These are phyloP conservation scores for Nasturtium officinale DNA, from an alignment of 345 rosid genomes.

Conservation along the genomic window DNA sequence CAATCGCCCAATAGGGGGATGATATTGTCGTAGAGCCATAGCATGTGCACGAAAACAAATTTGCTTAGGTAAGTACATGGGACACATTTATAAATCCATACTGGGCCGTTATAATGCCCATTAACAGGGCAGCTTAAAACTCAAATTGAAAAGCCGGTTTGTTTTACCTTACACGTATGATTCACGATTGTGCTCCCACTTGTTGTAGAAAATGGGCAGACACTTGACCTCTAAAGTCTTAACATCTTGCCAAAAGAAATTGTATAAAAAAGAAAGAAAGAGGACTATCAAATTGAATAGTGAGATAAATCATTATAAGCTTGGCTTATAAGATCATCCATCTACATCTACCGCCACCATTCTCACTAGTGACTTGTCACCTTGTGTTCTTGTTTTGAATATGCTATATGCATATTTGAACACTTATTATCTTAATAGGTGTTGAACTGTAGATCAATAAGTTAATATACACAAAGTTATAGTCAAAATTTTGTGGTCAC, in stretches of 20 bases:
- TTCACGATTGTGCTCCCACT: conserved; percentile 8
- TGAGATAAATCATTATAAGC: conserved; percentile 21
- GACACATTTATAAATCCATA: not conserved
- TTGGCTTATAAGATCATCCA: conserved; percentile 40
- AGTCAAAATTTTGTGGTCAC: conserved; percentile 1
- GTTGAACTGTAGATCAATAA: conserved; percentile 1
- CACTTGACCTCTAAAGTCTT: conserved; percentile 14
- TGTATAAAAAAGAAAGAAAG: not conserved
- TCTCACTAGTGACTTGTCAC: conserved; percentile 42
- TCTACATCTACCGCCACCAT: conserved; percentile 44
- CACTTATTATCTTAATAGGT: not conserved
- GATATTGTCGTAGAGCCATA: not conserved
- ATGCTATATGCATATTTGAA: conserved; percentile 22
- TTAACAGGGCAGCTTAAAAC: not conserved
- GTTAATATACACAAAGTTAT: not conserved
- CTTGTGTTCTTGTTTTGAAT: conserved; percentile 30
- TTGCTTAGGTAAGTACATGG: conserved; percentile 3
- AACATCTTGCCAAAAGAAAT: conserved; percentile 18
- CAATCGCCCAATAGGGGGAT: too few species aligned
- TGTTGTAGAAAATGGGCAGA: conserved; percentile 14
- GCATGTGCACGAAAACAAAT: not conserved
- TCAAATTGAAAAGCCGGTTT: not conserved
- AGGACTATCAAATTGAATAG: conserved; percentile 11
- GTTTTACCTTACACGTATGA: not conserved
- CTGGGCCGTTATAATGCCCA: conserved; percentile 10